Evolutionary conservation across 768 basidiomycete species (phyloP).

Genomic region (Panus rudis): DNA sequence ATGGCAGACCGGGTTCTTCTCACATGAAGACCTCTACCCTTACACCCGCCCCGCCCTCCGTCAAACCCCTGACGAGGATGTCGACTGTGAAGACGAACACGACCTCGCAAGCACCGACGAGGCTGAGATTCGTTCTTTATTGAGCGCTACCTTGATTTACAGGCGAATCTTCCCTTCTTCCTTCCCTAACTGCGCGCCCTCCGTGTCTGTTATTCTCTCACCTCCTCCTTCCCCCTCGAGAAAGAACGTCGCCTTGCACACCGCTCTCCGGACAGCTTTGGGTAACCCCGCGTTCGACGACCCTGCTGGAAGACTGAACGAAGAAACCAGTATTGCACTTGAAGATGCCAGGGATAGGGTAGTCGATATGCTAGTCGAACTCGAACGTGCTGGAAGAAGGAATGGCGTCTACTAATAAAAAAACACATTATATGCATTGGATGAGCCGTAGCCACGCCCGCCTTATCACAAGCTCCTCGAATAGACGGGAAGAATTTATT

Average conservation of each 20-base stretch:
- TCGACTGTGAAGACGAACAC: slow-evolving; percentile 25
- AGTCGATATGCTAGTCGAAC: slow-evolving; percentile 58
- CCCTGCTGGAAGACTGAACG: slow-evolving; percentile 24
- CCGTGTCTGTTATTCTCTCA: slow-evolving; percentile 39
- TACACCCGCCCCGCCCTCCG: slow-evolving; percentile 9
- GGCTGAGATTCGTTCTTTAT: slow-evolving; percentile 43
- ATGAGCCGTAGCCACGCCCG: no score
- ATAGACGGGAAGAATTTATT: no score
- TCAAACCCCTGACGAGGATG: slow-evolving; percentile 14
- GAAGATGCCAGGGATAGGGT: slow-evolving; percentile 75
- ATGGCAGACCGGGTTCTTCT: slow-evolving; percentile 35
- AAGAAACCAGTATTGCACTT: slow-evolving; percentile 36
- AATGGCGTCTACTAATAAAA: no score
- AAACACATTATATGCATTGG: no score
- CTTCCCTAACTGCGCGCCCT: slow-evolving; percentile 19
- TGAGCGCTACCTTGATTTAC: slow-evolving; percentile 57
- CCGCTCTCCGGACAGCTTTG: slow-evolving; percentile 44
- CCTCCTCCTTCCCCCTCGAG: slow-evolving; percentile 51
- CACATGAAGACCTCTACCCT: slow-evolving; percentile 25
- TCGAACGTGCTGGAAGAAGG: slow-evolving; percentile 19
- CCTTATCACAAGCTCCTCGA: no score
- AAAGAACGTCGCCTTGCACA: slow-evolving; percentile 34
- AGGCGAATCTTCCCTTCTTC: slow-evolving; percentile 48
- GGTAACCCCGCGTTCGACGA: slow-evolving; percentile 44
- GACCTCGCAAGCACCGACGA: slow-evolving; percentile 27